A percentile compares a stretch with the other conserved stretches of the same genome.
These are phyloP conservation scores for Mycena floridula DNA, from an alignment of 768 basidiomycete species.

Conservation along the genomic window DNA sequence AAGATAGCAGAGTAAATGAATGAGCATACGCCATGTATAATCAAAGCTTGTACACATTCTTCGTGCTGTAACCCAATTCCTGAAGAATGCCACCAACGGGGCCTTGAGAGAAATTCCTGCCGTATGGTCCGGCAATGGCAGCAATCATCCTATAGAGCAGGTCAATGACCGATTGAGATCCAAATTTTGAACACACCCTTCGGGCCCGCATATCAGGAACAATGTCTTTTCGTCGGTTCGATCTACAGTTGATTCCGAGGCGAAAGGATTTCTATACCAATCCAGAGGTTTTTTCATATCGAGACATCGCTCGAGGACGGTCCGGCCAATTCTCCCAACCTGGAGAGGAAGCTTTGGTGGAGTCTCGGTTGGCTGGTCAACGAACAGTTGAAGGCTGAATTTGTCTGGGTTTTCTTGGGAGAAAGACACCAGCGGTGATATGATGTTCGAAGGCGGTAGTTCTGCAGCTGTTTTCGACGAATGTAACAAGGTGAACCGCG, in stretches of 20 bases:
- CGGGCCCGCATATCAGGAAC: conserved; percentile 82
- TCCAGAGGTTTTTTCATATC: neutral
- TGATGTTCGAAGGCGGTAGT: conserved; percentile 60
- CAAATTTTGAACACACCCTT: conserved; percentile 46
- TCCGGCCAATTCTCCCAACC: neutral
- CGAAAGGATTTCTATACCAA: neutral
- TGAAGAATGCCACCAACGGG: conserved; percentile 59
- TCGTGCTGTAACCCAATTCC: conserved; percentile 53
- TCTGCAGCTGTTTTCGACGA: conserved; percentile 56
- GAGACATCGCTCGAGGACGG: conserved; percentile 18
- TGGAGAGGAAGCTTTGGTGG: neutral
- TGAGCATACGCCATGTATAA: neutral
- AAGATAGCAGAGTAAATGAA: conserved; percentile 29
- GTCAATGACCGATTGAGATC: neutral
- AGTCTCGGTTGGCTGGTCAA: too few species aligned
- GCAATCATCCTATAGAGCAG: conserved; percentile 50
- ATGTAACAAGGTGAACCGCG: conserved; percentile 71
- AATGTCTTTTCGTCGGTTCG: conserved; percentile 40
- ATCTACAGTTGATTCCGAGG: neutral
- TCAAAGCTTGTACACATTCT: conserved; percentile 62
- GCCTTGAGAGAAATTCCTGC: conserved; percentile 73
- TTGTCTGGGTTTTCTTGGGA: conserved; percentile 46
- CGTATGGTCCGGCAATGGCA: conserved; percentile 71
- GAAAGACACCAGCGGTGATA: conserved; percentile 44
- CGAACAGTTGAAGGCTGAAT: conserved; percentile 56